A percentile compares a stretch with the other conserved stretches of the same genome.
phyloP scores from a whole-genome alignment of 202 grass and related monocot species.

The Panicum hallii region DNA sequence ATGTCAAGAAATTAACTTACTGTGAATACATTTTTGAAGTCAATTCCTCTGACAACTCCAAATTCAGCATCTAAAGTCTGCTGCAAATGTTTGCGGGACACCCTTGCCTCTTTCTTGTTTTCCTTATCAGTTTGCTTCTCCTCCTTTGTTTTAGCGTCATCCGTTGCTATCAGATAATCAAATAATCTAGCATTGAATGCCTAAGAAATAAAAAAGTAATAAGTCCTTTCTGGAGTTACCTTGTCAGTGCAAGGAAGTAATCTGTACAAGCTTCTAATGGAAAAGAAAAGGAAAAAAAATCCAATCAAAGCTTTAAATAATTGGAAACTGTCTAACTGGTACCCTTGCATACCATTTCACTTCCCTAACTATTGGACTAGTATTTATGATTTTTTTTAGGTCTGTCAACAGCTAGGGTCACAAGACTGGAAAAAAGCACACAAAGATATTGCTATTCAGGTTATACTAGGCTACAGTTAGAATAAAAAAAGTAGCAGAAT shows the following conservation, averaged over 20 bases:
- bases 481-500: slow-evolving; percentile 27
- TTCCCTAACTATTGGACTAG: neutral
- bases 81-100: slow-evolving; percentile 62
- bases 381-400: neutral
- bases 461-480: neutral
- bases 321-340: slow-evolving; percentile 16
- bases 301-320: slow-evolving; percentile 10
- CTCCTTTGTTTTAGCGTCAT: slow-evolving; percentile 73
- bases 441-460: slow-evolving; percentile 13
- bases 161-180: slow-evolving; percentile 96
- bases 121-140: slow-evolving; percentile 59
- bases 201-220: slow-evolving; percentile 47
- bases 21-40: slow-evolving; percentile 97
- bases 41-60: slow-evolving; percentile 92
- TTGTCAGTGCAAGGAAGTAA: slow-evolving; percentile 33
- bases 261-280: neutral
- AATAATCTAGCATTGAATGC: slow-evolving; percentile 97
- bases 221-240: slow-evolving; percentile 9
- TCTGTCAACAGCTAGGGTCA: neutral
- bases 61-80: slow-evolving; percentile 90
- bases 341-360: slow-evolving; percentile 24
- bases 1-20: slow-evolving; percentile 62
- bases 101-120: slow-evolving; percentile 58
- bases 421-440: neutral
- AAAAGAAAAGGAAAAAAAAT: neutral